Conservation (phyloP, 2,329 filamentous ascomycete species). For the Cercospora canescens region DNA sequence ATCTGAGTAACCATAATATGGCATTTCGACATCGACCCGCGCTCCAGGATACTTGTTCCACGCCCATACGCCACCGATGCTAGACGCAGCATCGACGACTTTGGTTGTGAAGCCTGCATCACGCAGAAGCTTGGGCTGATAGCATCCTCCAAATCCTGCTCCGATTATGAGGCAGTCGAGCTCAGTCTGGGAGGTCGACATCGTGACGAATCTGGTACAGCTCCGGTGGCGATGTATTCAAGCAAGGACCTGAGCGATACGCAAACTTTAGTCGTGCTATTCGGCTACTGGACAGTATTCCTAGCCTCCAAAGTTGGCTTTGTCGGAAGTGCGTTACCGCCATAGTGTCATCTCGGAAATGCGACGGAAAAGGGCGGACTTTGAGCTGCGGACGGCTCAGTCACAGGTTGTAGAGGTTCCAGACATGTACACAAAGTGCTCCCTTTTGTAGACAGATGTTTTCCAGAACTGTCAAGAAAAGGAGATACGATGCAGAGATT, state of each 20-base stretch:
- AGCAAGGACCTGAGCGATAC: neutral
- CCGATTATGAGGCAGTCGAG: conserved; percentile 15
- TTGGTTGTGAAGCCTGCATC: conserved; percentile 32
- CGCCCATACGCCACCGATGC: conserved; percentile 39
- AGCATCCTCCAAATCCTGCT: conserved; percentile 22
- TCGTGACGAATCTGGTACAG: neutral
- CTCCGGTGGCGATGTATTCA: neutral
- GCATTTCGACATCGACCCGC: conserved; percentile 47
- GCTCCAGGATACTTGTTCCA: conserved; percentile 43
- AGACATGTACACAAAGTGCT: neutral
- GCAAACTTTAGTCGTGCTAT: neutral
- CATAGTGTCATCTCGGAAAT: neutral
- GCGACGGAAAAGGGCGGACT: neutral
- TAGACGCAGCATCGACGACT: conserved; percentile 35
- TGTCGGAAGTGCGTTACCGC: neutral
- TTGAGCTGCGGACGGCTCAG: neutral
- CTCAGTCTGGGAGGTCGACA: neutral
- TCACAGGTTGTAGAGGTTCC: neutral
- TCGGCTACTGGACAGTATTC: neutral
- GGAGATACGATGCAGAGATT: neutral
- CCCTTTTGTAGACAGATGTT: neutral
- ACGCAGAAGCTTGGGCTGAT: conserved; percentile 29
- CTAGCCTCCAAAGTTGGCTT: neutral
- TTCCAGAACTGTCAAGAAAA: neutral
- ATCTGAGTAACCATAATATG: conserved; percentile 49